These are phyloP conservation scores for Avicennia marina DNA, from an alignment of 257 asterid genomes.

Conservation along the genomic window DNA sequence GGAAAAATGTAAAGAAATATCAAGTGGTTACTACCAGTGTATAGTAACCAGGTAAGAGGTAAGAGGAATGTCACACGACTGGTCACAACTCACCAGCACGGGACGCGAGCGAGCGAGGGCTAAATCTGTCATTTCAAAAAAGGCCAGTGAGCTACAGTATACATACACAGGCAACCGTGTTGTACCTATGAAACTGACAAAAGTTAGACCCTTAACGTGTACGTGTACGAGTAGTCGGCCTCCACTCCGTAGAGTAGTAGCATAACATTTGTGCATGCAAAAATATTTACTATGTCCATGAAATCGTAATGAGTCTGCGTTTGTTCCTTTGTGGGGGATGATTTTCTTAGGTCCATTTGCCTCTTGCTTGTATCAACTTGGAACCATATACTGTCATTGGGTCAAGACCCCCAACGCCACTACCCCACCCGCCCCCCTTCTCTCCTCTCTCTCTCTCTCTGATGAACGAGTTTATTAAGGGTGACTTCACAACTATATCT, in stretches of 20 bases:
- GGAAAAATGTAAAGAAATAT: too few relatives aligned
- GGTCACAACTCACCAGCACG: neutral
- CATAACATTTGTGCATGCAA: constrained; percentile 43
- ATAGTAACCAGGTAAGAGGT: neutral
- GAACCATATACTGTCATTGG: constrained; percentile 27
- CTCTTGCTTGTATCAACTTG: constrained; percentile 23
- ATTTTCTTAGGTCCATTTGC: constrained; percentile 29
- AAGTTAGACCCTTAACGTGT: constrained; percentile 33
- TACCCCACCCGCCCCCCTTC: neutral
- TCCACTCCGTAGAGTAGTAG: too few relatives aligned
- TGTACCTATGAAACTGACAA: constrained; percentile 28
- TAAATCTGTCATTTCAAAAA: constrained; percentile 7
- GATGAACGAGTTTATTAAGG: constrained; percentile 21
- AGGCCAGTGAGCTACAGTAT: constrained; percentile 11
- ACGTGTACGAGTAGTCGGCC: constrained; percentile 27
- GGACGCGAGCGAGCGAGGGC: neutral
- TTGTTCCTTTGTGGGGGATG: constrained; percentile 42
- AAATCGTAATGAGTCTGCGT: constrained; percentile 29
- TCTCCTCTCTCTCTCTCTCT: constrained; percentile 7
- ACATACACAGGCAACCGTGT: neutral
- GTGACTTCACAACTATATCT: constrained; percentile 25
- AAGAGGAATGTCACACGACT: neutral
- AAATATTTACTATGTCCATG: constrained; percentile 27
- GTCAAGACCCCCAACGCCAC: constrained; percentile 19
- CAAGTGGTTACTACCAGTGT: too few relatives aligned